Conservation (phyloP, 192 early-diverging fungal genomes). For the Chytriomyces sp. region DNA sequence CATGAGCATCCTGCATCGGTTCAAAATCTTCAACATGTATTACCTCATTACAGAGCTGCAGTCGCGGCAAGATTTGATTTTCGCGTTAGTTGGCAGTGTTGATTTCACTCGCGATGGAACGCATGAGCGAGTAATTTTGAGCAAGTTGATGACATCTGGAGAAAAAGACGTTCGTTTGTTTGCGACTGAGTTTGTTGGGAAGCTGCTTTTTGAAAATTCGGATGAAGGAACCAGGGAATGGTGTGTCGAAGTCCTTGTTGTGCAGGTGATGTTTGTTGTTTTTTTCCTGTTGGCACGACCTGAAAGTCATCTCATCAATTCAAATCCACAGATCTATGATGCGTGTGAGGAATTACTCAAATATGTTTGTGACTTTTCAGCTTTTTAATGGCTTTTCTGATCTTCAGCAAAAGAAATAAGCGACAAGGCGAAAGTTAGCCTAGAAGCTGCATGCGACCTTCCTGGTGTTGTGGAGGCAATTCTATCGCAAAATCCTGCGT, state of each 20-base stretch:
- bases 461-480: slow-evolving; percentile 71
- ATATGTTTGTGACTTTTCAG: not conserved
- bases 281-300: not conserved
- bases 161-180: slow-evolving; percentile 80
- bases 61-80: slow-evolving; percentile 78
- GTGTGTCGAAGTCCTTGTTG: slow-evolving; percentile 72
- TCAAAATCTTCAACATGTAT: slow-evolving; percentile 78
- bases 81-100: slow-evolving; percentile 70
- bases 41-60: slow-evolving; percentile 79
- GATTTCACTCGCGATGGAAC: slow-evolving; percentile 77
- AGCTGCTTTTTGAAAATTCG: slow-evolving; percentile 57
- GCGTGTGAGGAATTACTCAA: not conserved
- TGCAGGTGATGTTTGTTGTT: slow-evolving; percentile 52
- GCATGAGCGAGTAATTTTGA: slow-evolving; percentile 77
- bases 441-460: slow-evolving; percentile 74
- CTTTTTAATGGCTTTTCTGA: not conserved
- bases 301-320: not conserved
- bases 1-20: slow-evolving; percentile 47
- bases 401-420: slow-evolving; percentile 73
- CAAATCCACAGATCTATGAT: slow-evolving; percentile 12
- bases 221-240: slow-evolving; percentile 71
- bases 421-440: slow-evolving; percentile 68
- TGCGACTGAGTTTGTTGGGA: slow-evolving; percentile 74
- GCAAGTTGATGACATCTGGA: slow-evolving; percentile 84
- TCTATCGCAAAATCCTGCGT: slow-evolving; percentile 72